Conservation (phyloP, 345 rosid genomes). For the Hevea brasiliensis region DNA sequence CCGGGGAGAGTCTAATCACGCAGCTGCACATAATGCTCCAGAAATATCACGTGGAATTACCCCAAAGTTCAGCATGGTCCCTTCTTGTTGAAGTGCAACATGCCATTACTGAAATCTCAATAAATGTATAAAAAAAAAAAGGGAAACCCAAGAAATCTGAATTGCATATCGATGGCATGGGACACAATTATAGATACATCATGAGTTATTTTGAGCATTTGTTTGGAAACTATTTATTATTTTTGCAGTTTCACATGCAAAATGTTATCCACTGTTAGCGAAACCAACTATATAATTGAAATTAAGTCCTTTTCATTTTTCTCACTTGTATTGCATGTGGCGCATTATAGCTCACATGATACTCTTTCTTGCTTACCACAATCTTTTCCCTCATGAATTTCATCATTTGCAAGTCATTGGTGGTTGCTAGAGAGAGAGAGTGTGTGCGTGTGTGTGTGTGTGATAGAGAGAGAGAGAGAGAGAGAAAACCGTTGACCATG, state of each 20-base stretch:
- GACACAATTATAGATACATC: too few species aligned
- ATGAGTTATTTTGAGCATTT: neutral
- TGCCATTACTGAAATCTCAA: neutral
- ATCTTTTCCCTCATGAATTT: neutral
- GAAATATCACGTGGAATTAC: constrained; percentile 4
- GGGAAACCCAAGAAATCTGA: too few species aligned
- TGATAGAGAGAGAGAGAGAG: neutral
- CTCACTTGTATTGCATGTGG: neutral
- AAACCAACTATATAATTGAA: neutral
- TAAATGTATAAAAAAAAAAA: neutral
- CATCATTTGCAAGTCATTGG: neutral
- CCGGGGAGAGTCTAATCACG: constrained; percentile 23
- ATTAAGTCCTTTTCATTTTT: neutral
- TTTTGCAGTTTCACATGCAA: neutral
- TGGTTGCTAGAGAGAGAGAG: neutral
- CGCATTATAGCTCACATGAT: neutral
- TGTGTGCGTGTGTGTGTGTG: neutral
- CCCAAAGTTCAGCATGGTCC: neutral
- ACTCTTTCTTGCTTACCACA: neutral
- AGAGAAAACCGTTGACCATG: constrained; percentile 67
- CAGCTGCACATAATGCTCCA: constrained; percentile 47
- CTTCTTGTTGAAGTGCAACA: neutral
- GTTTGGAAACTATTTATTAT: neutral
- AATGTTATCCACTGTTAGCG: neutral
- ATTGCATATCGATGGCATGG: too few species aligned